Percentiles rank a stretch among this genome's conserved stretches.
Evolutionary conservation across 148 eudicot genomes (phyloP).

Genomic region (Silene latifolia): DNA sequence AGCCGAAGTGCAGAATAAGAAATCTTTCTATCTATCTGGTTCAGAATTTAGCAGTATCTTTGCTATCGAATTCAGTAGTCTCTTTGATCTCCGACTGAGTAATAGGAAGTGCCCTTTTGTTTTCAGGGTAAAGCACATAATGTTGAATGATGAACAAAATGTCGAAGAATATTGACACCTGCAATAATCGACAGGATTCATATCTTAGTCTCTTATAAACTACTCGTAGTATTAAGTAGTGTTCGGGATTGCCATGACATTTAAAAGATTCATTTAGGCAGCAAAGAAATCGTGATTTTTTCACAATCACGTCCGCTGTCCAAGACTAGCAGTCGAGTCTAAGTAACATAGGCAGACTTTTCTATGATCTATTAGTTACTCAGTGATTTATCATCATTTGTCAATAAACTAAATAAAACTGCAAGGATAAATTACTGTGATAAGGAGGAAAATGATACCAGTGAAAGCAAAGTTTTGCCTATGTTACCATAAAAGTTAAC

Average conservation of each 20-base stretch:
- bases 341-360: too few species aligned
- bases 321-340: too few species aligned
- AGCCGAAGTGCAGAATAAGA: too few species aligned
- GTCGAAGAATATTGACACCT: slow-evolving; percentile 88
- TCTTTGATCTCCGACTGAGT: slow-evolving; percentile 5
- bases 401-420: too few species aligned
- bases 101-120: slow-evolving; percentile 31
- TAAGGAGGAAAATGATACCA: slow-evolving; percentile 40
- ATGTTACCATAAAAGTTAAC: slow-evolving; percentile 91
- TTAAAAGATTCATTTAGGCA: too few species aligned
- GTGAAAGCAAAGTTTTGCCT: slow-evolving; percentile 83
- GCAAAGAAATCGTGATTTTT: too few species aligned
- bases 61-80: background rate
- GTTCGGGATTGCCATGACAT: too few species aligned
- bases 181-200: slow-evolving; percentile 12
- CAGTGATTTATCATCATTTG: too few species aligned
- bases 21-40: too few species aligned
- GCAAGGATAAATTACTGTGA: background rate
- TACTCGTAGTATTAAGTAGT: too few species aligned
- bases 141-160: slow-evolving; percentile 78
- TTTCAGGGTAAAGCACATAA: slow-evolving; percentile 66
- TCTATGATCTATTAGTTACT: too few species aligned
- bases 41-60: background rate
- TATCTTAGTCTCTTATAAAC: background rate
- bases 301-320: too few species aligned